Evolutionary conservation across 2,329 filamentous ascomycete species (phyloP).

Genomic region (Pyrenophora seminiperda): DNA sequence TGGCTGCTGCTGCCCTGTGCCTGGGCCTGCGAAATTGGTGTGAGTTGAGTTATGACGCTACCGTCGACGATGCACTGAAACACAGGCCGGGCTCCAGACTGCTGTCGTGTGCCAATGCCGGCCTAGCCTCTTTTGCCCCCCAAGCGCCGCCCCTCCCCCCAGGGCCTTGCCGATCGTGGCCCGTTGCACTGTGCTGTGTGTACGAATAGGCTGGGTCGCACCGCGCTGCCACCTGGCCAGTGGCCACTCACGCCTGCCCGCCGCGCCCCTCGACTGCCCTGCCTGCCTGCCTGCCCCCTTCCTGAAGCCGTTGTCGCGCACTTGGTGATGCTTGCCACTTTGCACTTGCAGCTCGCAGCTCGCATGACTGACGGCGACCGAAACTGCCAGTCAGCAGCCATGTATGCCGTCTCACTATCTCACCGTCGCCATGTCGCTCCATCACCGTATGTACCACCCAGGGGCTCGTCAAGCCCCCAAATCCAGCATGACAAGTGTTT

Average conservation of each 20-base stretch:
- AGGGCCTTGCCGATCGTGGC: conserved; percentile 19
- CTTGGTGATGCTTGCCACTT: conserved; percentile 31
- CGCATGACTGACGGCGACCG: not conserved
- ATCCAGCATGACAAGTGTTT: conserved; percentile 38
- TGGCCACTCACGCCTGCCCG: conserved; percentile 22
- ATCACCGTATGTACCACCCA: conserved; percentile 23
- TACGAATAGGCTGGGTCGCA: not conserved
- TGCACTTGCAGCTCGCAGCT: too few species aligned
- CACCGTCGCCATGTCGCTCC: conserved; percentile 9
- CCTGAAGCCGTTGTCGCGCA: conserved; percentile 26
- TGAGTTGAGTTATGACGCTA: conserved; percentile 2
- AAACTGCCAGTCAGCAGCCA: not conserved
- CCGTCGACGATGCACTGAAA: not conserved
- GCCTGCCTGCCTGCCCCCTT: conserved; percentile 13
- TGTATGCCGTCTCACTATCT: conserved; percentile 13
- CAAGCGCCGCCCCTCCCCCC: conserved; percentile 17
- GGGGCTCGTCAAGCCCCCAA: conserved; percentile 32
- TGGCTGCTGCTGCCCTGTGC: too few species aligned
- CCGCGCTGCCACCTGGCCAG: conserved; percentile 34
- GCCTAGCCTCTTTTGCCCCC: conserved; percentile 13
- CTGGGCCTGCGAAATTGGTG: conserved; percentile 3
- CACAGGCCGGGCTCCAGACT: conserved; percentile 11
- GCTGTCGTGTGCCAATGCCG: conserved; percentile 29
- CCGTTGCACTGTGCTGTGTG: conserved; percentile 4
- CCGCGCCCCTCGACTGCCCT: conserved; percentile 9